Base-by-base conservation (phyloP, 1,284 basidiomycete species). In the Polyporus tsugae region DNA sequence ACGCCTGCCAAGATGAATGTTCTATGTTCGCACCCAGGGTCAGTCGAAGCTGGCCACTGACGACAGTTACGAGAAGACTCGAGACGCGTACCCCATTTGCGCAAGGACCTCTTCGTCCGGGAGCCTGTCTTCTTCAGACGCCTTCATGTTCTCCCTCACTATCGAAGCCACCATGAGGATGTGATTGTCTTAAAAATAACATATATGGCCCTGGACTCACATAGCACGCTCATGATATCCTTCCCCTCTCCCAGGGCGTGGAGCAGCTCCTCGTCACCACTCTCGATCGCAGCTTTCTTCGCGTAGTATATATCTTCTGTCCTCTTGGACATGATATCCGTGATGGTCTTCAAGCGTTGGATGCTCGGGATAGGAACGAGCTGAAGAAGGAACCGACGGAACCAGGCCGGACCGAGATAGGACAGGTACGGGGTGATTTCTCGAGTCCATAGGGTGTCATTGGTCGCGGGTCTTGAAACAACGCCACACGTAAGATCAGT, bases 241-340 rank as follows among this genome's bases (percentile, higher is more conserved):
- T 73, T 75, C 6, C 73, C 70, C 11, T 58, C 62, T 22, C 52
- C 60, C 15, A 67, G 49, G 60, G 82, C 77, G 33, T 71, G 61
- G 38, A 66, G 36, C n/a, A 72, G 65, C 7, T 68, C 69, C 6
- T 38, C 15, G 4, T 72, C 73, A 0, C 74, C 70, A 95, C 93
- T n/a, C 84, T 58, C 36, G 5, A 63, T 52, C 13, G 68, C 80
- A n/a, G 73, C 67, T 70, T 83, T 85, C 75, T 83, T 83, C 52
- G 82, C 77, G 25, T 78, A 74, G 39, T 86, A 74, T n/a, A 86
- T 76, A 44, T 79, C 70, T 57, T 69, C 72, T 0, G 82, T 82
- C 59, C 84, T 79, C 2, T 77, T 69, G n/a, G 72, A 67, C 64
- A 82, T 80, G 6, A 75, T 73, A 65, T 86, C 81, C 1, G 80